A percentile compares a stretch with the other conserved stretches of the same genome.
Conservation (phyloP, 2,329 filamentous ascomycete species). For the Eutypella sp. region DNA sequence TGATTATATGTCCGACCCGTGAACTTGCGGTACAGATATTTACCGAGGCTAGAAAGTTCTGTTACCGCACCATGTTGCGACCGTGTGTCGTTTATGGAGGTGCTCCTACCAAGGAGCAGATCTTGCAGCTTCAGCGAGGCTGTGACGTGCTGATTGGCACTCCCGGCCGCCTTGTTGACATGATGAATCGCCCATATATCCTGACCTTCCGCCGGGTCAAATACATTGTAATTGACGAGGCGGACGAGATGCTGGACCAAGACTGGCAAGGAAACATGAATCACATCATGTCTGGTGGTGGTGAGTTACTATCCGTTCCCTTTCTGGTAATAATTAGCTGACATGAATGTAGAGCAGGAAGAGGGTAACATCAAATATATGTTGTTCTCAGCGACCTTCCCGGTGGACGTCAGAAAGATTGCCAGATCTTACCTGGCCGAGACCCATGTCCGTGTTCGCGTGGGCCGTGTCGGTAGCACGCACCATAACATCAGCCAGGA, state of each 20-base stretch:
- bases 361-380: constrained; percentile 65
- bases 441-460: constrained; percentile 73
- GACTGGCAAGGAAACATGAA: constrained; percentile 76
- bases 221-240: constrained; percentile 85
- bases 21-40: constrained; percentile 94
- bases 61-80: constrained; percentile 91
- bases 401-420: constrained; percentile 69
- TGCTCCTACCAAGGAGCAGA: constrained; percentile 64
- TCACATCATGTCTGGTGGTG: constrained; percentile 73
- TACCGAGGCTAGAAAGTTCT: constrained; percentile 86
- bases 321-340: constrained; percentile 11
- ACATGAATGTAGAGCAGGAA: constrained; percentile 58
- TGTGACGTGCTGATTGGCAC: constrained; percentile 88
- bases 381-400: constrained; percentile 95
- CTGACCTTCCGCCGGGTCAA: constrained; percentile 72
- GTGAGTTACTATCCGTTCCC: constrained; percentile 44
- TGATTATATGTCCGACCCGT: constrained; percentile 80
- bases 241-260: constrained; percentile 79
- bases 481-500: constrained; percentile 80
- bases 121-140: constrained; percentile 69
- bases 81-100: constrained; percentile 89
- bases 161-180: constrained; percentile 78
- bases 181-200: constrained; percentile 66
- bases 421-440: constrained; percentile 71
- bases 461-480: constrained; percentile 80